Evolutionary conservation across 352 stramenopile species (phyloP).

Genomic region (Phytopythium chamaehyphon): DNA sequence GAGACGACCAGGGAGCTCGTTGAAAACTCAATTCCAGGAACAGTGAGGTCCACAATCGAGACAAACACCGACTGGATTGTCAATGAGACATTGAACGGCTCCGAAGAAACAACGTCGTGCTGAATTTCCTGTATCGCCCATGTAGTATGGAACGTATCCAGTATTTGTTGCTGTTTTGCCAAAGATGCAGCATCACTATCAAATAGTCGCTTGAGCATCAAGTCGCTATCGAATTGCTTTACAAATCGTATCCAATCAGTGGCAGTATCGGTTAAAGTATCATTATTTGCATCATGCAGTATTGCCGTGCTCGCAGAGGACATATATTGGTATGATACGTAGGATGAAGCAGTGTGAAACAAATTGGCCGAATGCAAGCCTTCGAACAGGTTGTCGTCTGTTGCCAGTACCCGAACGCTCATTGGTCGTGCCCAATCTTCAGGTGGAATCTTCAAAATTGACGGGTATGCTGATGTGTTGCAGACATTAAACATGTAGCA

Average conservation of each 20-base stretch:
- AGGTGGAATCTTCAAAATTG: constrained; percentile 28
- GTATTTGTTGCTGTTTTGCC: constrained; percentile 8
- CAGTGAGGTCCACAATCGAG: constrained; percentile 39
- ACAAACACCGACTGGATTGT: constrained; percentile 15
- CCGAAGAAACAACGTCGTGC: constrained; percentile 14
- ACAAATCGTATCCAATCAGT: constrained; percentile 11
- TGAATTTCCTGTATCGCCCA: constrained; percentile 37
- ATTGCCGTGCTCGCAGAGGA: constrained; percentile 16
- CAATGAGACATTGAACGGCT: constrained; percentile 21
- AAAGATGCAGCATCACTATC: background rate
- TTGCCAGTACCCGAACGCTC: constrained; percentile 42
- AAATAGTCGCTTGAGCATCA: constrained; percentile 8
- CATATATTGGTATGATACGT: constrained; percentile 28
- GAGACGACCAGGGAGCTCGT: constrained; percentile 56
- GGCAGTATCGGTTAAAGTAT: background rate
- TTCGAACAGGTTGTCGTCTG: constrained; percentile 61
- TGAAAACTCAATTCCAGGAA: constrained; percentile 69
- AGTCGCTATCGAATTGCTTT: constrained; percentile 23
- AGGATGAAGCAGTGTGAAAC: constrained; percentile 22
- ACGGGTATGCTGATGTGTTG: constrained; percentile 48
- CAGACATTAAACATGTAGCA: constrained; percentile 77
- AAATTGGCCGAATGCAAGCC: constrained; percentile 28
- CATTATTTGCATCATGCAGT: background rate
- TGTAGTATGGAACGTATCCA: constrained; percentile 6
- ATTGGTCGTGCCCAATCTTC: constrained; percentile 38